Percentiles rank a stretch among this genome's conserved stretches.
These are phyloP conservation scores for Candida yuanshanica DNA, from an alignment of 805 yeast species.

Conservation along the genomic window DNA sequence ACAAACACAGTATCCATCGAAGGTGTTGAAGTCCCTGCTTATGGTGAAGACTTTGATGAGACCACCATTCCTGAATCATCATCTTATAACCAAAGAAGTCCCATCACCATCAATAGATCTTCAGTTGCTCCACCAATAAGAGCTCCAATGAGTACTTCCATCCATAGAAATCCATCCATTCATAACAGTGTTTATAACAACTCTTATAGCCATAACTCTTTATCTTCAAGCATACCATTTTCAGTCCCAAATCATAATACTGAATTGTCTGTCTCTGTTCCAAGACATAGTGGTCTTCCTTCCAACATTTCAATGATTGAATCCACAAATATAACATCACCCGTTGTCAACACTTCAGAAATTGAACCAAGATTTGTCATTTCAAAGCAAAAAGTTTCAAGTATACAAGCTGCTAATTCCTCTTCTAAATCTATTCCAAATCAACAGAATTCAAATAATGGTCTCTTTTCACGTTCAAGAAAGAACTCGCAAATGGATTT, in stretches of 20 bases:
- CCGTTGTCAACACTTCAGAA: conserved; percentile 50
- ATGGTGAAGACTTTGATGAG: conserved; percentile 1
- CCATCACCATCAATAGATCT: conserved; percentile 18
- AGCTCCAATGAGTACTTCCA: conserved; percentile 24
- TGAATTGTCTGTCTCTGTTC: conserved; percentile 27
- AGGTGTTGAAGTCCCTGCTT: conserved; percentile 22
- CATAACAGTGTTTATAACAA: conserved; percentile 6
- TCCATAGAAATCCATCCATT: conserved; percentile 23
- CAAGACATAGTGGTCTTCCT: conserved; percentile 33
- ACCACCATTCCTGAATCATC: background rate
- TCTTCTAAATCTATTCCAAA: conserved; percentile 14
- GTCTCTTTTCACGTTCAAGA: conserved; percentile 41
- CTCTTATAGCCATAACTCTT: conserved; percentile 12
- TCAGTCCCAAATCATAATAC: conserved; percentile 21
- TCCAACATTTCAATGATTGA: conserved; percentile 35
- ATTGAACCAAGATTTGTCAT: conserved; percentile 86
- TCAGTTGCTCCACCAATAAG: conserved; percentile 25
- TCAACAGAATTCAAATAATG: conserved; percentile 24
- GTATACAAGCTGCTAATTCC: conserved; percentile 18
- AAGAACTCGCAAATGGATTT: conserved; percentile 30
- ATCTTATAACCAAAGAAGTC: conserved; percentile 19
- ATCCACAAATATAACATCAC: conserved; percentile 67
- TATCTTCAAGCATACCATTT: conserved; percentile 21
- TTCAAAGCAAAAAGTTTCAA: conserved; percentile 63
- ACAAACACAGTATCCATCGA: conserved; percentile 24